Percentiles rank a stretch among this genome's conserved stretches.
Evolutionary conservation across 257 asterid species (phyloP).

Genomic region (Leonotis leonurus): DNA sequence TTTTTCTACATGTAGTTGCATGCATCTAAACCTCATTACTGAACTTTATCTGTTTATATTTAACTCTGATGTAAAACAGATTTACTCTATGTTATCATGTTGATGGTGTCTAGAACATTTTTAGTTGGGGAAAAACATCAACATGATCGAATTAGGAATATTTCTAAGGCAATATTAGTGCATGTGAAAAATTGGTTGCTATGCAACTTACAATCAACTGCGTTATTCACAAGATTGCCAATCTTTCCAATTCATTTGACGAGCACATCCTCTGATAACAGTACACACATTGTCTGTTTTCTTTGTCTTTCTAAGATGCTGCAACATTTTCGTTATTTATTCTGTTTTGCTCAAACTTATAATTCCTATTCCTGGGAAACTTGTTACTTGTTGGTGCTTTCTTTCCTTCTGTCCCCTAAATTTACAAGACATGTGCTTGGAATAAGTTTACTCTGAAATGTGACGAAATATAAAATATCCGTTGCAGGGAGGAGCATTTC

Average conservation of each 20-base stretch:
- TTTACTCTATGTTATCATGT: neutral
- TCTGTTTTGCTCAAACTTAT: neutral
- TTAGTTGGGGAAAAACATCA: neutral
- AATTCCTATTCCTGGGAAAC: neutral
- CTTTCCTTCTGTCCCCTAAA: neutral
- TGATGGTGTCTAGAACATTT: neutral
- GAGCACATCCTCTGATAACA: neutral
- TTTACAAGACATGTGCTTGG: neutral
- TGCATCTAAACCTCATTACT: neutral
- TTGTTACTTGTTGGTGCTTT: neutral
- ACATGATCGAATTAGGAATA: neutral
- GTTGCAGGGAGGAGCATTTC: slow-evolving; percentile 69
- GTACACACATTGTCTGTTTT: neutral
- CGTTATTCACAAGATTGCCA: neutral
- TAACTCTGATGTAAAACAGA: neutral
- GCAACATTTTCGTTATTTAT: neutral
- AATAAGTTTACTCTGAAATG: neutral
- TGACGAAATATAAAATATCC: neutral
- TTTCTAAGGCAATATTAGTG: neutral
- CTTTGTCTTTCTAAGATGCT: neutral
- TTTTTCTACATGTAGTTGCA: neutral
- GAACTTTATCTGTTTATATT: neutral
- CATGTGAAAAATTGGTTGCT: neutral
- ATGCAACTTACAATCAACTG: neutral
- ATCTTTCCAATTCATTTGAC: neutral